Conservation (phyloP, 306 rosid genomes). For the Quercus berberidifolia region DNA sequence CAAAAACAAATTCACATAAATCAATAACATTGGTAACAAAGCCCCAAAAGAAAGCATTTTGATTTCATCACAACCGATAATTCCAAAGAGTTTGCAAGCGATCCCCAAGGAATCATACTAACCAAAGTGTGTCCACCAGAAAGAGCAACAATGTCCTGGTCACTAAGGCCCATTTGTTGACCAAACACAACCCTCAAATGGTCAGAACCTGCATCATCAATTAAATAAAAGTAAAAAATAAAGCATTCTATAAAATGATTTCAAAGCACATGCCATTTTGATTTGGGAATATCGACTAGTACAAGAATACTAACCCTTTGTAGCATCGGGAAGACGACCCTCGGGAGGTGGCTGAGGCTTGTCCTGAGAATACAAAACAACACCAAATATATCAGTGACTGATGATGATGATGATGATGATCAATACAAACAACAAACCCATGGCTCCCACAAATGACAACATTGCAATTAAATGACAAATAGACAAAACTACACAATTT, state of each 20-base stretch:
- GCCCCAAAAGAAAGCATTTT: neutral
- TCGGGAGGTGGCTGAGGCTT: constrained; percentile 75
- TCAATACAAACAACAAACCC: no score
- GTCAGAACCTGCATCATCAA: constrained; percentile 59
- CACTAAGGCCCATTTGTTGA: constrained; percentile 79
- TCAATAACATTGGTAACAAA: neutral
- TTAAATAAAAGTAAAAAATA: neutral
- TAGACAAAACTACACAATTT: neutral
- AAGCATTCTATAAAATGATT: no score
- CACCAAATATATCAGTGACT: neutral
- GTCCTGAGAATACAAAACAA: constrained; percentile 44
- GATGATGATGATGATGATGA: no score
- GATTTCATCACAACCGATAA: neutral
- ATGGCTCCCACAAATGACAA: no score
- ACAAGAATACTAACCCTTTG: constrained; percentile 45
- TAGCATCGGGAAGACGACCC: constrained; percentile 92
- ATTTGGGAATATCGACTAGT: neutral
- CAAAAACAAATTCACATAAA: neutral
- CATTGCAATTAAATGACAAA: neutral
- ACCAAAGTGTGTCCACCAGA: constrained; percentile 96
- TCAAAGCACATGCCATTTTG: no score
- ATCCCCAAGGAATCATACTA: neutral
- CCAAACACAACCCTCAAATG: constrained; percentile 85
- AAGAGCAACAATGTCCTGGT: constrained; percentile 86
- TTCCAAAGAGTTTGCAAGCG: neutral